Conservation (phyloP, 352 stramenopile species). For the Phytophthora fragariaefolia region DNA sequence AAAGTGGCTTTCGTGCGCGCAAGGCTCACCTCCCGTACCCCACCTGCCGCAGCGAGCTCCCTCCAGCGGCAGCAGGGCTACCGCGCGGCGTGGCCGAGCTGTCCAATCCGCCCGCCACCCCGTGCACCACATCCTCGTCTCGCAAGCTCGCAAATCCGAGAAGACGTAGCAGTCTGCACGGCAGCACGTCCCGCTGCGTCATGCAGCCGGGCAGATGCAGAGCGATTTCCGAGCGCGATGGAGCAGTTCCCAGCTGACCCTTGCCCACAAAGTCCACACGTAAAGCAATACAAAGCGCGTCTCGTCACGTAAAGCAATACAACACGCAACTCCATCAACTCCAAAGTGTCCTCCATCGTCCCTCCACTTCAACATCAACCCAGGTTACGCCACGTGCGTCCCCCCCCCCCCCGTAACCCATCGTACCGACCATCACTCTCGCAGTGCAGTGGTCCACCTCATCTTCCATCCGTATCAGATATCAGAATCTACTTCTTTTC, state of each 20-base stretch:
- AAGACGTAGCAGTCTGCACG: too few species aligned
- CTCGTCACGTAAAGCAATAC: background rate
- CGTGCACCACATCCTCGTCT: slow-evolving; percentile 3
- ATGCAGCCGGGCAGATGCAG: background rate
- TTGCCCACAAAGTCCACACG: slow-evolving; percentile 6
- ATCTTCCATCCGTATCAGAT: too few species aligned
- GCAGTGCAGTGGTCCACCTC: too few species aligned
- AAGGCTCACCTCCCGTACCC: slow-evolving; percentile 15
- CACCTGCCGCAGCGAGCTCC: background rate
- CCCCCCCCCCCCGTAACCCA: background rate
- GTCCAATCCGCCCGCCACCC: background rate
- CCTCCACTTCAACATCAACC: background rate
- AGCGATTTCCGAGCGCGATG: slow-evolving; percentile 1
- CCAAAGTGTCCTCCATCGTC: background rate
- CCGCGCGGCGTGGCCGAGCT: background rate
- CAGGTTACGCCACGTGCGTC: background rate
- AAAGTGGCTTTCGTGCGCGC: slow-evolving; percentile 3
- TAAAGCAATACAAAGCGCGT: background rate
- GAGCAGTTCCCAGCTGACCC: slow-evolving; percentile 22
- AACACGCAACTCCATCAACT: background rate
- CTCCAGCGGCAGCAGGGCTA: background rate
- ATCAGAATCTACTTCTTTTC: too few species aligned
- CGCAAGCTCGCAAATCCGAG: background rate
- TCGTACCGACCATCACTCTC: background rate
- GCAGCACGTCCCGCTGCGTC: background rate